Percentiles rank a stretch among this genome's conserved stretches.
Evolutionary conservation across 2,329 filamentous ascomycete species (phyloP).

Genomic region (Sporothrix brunneoviolacea): DNA sequence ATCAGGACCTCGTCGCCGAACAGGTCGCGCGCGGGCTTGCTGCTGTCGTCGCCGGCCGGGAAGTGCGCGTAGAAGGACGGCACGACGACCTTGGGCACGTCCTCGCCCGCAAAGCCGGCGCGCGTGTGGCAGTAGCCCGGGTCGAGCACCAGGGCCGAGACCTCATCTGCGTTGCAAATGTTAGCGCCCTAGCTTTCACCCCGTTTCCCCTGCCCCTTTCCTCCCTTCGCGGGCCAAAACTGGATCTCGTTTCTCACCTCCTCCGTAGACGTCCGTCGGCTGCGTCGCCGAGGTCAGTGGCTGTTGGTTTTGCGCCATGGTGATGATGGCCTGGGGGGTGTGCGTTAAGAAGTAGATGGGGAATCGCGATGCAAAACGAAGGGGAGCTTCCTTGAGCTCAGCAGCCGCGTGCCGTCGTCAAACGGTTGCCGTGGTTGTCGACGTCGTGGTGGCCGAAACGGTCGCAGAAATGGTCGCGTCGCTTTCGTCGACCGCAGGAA

Average conservation of each 20-base stretch:
- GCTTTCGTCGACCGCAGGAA: too few species aligned
- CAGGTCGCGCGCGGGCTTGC: slow-evolving; percentile 48
- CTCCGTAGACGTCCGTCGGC: slow-evolving; percentile 58
- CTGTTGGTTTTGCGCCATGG: slow-evolving; percentile 47
- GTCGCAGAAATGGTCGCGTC: too few species aligned
- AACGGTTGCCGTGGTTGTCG: background rate
- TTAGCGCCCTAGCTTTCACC: background rate
- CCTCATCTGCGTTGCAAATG: slow-evolving; percentile 63
- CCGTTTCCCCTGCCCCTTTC: background rate
- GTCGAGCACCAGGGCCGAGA: slow-evolving; percentile 93
- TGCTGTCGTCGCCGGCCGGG: slow-evolving; percentile 23
- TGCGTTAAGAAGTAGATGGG: background rate
- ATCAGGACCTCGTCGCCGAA: slow-evolving; percentile 90
- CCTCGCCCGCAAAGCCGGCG: slow-evolving; percentile 95
- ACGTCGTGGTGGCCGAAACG: too few species aligned
- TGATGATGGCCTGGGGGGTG: too few species aligned
- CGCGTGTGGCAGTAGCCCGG: slow-evolving; percentile 86
- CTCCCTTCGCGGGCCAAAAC: background rate
- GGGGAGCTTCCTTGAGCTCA: too few species aligned
- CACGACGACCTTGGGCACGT: slow-evolving; percentile 87
- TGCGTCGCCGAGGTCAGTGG: slow-evolving; percentile 47
- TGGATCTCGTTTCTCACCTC: slow-evolving; percentile 38
- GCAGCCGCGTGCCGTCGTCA: background rate
- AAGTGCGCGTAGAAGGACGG: slow-evolving; percentile 79
- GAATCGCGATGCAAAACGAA: background rate